Evolutionary conservation across 345 rosid species (phyloP), one percentile per base, ranked within the genome.

Genomic region (Acer negundo): DNA sequence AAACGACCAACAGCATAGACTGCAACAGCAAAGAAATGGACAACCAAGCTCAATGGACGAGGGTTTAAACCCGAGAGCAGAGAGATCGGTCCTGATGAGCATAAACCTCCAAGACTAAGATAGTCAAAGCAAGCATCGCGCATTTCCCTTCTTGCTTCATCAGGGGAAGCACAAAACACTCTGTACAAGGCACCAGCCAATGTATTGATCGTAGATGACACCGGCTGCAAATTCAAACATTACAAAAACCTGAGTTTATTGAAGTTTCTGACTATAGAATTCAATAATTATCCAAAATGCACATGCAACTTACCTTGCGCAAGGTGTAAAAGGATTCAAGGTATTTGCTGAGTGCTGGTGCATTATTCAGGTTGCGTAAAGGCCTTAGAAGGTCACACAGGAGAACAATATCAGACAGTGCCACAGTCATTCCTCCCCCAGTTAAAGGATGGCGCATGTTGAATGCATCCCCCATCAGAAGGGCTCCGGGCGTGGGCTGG

Each of bases 391-490:
- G 87, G 67, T 87, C 77, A 2, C 90, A 81, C 28, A 86, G 80
- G 10, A 89, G 69, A 77, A 83, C 90, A 31, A 89, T 84, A 73
- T 87, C 93, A 0, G 93, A 86, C 16, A 89, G 77, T 44, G 87
- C 89, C 59, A 87, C 91, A 9, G 92, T 87, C 92, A 89, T 89
- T 77, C 92, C 92, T 66, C 90, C 92, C 15, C 92, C 92, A 3
- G 92, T 87, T 26, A 87, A 69, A 44, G 92, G 90, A 77, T 89
- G 92, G n/a, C 90, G 86, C 90, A 87, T 86, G 81, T 89, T 87
- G 76, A 87, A 86, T 72, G 90, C 87, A 84, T 86, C 89, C 7
- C 90, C 90, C 81, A 87, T 65, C 63, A 87, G 56, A 53, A 89
- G 77, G 9, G 90, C 90, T 12, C 93, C 88, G 6, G 93, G 86